Conservation (phyloP, 2,329 filamentous ascomycete genomes). For the Monilinia vaccinii-corymbosi region DNA sequence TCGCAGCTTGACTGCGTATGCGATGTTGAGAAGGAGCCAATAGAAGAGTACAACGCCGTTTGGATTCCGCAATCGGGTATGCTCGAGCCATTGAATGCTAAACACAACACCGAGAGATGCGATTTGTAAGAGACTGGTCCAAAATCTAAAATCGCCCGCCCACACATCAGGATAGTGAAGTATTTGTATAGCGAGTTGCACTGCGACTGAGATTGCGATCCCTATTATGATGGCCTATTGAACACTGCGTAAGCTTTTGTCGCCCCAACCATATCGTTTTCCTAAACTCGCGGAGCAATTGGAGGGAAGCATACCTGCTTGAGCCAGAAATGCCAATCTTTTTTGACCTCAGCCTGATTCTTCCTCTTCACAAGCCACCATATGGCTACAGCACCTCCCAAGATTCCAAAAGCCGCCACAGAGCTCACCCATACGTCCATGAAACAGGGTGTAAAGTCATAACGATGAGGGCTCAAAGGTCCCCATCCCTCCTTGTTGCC, state of each 20-base stretch:
- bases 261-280: not conserved
- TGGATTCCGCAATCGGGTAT: constrained; percentile 57
- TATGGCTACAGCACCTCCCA: constrained; percentile 68
- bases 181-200: constrained; percentile 56
- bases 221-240: constrained; percentile 46
- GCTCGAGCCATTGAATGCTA: constrained; percentile 59
- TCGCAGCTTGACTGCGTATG: constrained; percentile 56
- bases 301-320: constrained; percentile 61
- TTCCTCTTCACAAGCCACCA: constrained; percentile 71
- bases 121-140: constrained; percentile 55
- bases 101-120: constrained; percentile 54
- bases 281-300: constrained; percentile 13
- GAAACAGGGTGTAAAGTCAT: constrained; percentile 96
- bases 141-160: constrained; percentile 60
- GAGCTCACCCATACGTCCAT: constrained; percentile 80
- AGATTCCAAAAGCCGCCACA: constrained; percentile 69
- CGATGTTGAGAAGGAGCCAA: constrained; percentile 61
- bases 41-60: constrained; percentile 66
- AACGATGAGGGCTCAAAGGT: constrained; percentile 75
- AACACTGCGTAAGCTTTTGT: constrained; percentile 7
- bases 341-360: constrained; percentile 56
- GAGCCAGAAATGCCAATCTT: constrained; percentile 86
- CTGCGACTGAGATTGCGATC: constrained; percentile 46
- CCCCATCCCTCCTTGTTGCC: constrained; percentile 92
- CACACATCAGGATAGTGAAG: constrained; percentile 49